Percentiles rank a stretch among this genome's conserved stretches.
Evolutionary conservation across 1,284 basidiomycete species (phyloP).

Genomic region (Apiotrichum sp.): DNA sequence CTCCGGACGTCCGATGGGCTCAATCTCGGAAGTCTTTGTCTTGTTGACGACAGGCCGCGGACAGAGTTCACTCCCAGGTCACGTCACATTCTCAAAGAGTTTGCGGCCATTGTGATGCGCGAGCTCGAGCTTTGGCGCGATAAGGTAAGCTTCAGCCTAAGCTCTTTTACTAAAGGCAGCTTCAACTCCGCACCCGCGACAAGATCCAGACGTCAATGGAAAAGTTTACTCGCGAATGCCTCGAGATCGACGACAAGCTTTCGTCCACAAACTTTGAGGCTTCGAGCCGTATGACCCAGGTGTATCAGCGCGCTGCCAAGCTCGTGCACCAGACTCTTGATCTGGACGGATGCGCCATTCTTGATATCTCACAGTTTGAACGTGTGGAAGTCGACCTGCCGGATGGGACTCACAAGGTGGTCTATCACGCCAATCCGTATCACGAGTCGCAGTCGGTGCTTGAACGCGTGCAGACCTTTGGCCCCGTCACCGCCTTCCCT

Average conservation of each 20-base stretch:
- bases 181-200: slow-evolving; percentile 83
- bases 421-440: slow-evolving; percentile 49
- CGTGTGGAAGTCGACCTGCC: slow-evolving; percentile 56
- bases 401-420: slow-evolving; percentile 42
- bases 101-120: slow-evolving; percentile 83
- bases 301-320: slow-evolving; percentile 82
- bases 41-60: slow-evolving; percentile 78
- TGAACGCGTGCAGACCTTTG: slow-evolving; percentile 58
- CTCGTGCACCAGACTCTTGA: slow-evolving; percentile 84
- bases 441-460: slow-evolving; percentile 54
- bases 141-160: background rate
- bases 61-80: slow-evolving; percentile 82
- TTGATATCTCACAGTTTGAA: slow-evolving; percentile 91
- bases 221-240: slow-evolving; percentile 86
- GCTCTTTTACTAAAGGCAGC: slow-evolving; percentile 51
- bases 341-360: slow-evolving; percentile 80
- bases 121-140: slow-evolving; percentile 94
- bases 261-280: slow-evolving; percentile 32
- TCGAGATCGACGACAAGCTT: slow-evolving; percentile 69
- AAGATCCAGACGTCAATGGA: slow-evolving; percentile 95
- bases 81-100: slow-evolving; percentile 87
- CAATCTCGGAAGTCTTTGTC: slow-evolving; percentile 81
- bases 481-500: slow-evolving; percentile 33
- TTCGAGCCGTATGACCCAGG: slow-evolving; percentile 70
- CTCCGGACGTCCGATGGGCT: slow-evolving; percentile 79